Evolutionary conservation across 177 flowering plant species (phyloP).

Genomic region (Vitis hybrid): DNA sequence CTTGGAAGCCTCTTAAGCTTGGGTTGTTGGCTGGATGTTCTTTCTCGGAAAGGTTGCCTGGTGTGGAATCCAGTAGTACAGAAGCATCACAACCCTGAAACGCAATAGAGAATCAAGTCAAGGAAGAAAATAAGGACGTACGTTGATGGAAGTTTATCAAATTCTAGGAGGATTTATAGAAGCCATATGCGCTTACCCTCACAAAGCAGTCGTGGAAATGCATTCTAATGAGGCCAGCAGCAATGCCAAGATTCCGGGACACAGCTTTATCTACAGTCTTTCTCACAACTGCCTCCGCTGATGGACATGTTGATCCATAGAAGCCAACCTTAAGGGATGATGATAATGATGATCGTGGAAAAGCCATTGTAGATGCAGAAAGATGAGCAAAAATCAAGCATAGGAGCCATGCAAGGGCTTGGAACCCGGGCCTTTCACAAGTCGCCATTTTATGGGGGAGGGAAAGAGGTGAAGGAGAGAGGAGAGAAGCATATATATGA

Average conservation of each 20-base stretch:
- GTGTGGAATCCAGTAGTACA: conserved; percentile 38
- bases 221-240: conserved; percentile 49
- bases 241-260: conserved; percentile 32
- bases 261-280: conserved; percentile 29
- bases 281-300: conserved; percentile 38
- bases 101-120: neutral
- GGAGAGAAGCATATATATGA: too few species aligned
- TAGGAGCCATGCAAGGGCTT: too few species aligned
- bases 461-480: too few species aligned
- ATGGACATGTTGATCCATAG: conserved; percentile 30
- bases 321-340: conserved; percentile 28
- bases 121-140: neutral
- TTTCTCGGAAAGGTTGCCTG: conserved; percentile 35
- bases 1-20: conserved; percentile 52
- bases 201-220: conserved; percentile 67
- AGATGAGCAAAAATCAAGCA: too few species aligned
- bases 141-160: neutral
- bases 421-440: too few species aligned
- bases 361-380: too few species aligned
- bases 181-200: conserved; percentile 26
- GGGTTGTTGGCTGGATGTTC: conserved; percentile 35
- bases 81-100: conserved; percentile 64
- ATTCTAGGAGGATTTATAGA: too few species aligned
- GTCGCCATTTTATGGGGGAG: too few species aligned
- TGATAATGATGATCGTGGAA: too few species aligned